Conservation (phyloP, 1,284 basidiomycete genomes). For the Trichosporon inkin region DNA sequence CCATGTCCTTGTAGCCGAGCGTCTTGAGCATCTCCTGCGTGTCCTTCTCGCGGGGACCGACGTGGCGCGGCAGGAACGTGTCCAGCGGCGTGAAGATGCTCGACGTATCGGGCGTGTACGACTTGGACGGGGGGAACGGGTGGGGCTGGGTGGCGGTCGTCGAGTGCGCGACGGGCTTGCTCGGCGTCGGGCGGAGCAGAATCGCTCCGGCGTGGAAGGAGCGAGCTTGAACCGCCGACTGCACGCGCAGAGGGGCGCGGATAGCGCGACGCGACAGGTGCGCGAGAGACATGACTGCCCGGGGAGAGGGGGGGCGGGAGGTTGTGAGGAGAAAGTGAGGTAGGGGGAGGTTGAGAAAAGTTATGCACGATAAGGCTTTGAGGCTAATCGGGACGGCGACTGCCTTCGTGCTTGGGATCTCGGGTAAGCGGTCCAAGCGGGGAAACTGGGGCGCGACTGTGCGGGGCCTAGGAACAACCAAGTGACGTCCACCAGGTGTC, state of each 20-base stretch:
- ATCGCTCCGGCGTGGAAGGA: constrained; percentile 23
- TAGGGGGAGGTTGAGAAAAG: constrained; percentile 4
- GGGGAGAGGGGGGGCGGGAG: neutral
- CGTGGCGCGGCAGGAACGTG: constrained; percentile 79
- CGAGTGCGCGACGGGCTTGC: constrained; percentile 27
- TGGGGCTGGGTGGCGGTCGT: constrained; percentile 47
- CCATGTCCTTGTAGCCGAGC: constrained; percentile 79
- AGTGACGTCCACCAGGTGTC: neutral
- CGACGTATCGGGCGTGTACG: constrained; percentile 35
- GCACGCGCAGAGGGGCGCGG: constrained; percentile 11
- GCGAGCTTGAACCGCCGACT: constrained; percentile 18
- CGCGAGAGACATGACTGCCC: constrained; percentile 16
- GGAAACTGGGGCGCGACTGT: constrained; percentile 4
- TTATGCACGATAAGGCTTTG: constrained; percentile 1
- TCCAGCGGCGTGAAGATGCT: constrained; percentile 73
- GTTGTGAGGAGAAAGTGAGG: constrained; percentile 2
- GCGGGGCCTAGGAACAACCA: neutral
- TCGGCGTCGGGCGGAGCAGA: constrained; percentile 23
- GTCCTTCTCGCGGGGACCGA: constrained; percentile 78
- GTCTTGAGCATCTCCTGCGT: constrained; percentile 70
- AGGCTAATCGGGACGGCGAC: neutral
- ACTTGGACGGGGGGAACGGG: constrained; percentile 37
- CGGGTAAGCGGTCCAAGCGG: constrained; percentile 6
- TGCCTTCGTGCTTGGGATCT: neutral
- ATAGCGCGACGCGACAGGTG: constrained; percentile 22